Percentiles rank a stretch among this genome's conserved stretches.
Evolutionary conservation across 139 green algal species (phyloP).

Genomic region (Marvania coccoides): DNA sequence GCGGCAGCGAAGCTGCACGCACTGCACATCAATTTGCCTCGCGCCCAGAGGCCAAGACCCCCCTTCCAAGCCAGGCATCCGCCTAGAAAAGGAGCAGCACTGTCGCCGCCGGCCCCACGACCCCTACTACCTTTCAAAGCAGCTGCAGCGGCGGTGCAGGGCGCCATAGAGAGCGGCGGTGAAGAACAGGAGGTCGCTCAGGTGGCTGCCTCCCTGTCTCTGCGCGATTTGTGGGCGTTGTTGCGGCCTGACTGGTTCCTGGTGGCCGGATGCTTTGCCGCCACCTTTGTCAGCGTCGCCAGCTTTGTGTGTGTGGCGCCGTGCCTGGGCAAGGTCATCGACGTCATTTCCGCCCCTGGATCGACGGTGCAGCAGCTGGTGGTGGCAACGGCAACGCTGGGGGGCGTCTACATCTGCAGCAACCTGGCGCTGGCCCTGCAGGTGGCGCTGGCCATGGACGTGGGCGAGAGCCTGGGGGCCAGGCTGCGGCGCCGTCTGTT

Average conservation of each 20-base stretch:
- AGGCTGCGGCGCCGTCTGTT: constrained; percentile 22
- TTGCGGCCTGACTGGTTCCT: constrained; percentile 4
- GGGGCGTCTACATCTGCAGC: constrained; percentile 8
- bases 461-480: constrained; percentile 16
- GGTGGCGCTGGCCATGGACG: constrained; percentile 10
- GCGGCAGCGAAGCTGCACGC: no score
- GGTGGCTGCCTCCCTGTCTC: neutral
- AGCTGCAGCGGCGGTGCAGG: neutral
- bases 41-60: no score
- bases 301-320: constrained; percentile 12
- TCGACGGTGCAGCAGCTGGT: constrained; percentile 2
- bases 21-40: no score
- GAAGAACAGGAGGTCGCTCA: neutral
- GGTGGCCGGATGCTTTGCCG: neutral
- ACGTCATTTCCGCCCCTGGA: constrained; percentile 17
- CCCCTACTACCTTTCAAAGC: neutral
- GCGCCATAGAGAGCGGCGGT: neutral
- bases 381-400: constrained; percentile 12
- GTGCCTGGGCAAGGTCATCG: constrained; percentile 12
- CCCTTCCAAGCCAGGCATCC: no score
- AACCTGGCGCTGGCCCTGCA: constrained; percentile 17
- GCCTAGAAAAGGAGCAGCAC: no score
- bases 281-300: constrained; percentile 5
- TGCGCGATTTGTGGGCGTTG: constrained; percentile 11
- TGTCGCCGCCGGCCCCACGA: no score